Conservation (phyloP, 495 filamentous ascomycete species). For the Hypoxylon fragiforme region DNA sequence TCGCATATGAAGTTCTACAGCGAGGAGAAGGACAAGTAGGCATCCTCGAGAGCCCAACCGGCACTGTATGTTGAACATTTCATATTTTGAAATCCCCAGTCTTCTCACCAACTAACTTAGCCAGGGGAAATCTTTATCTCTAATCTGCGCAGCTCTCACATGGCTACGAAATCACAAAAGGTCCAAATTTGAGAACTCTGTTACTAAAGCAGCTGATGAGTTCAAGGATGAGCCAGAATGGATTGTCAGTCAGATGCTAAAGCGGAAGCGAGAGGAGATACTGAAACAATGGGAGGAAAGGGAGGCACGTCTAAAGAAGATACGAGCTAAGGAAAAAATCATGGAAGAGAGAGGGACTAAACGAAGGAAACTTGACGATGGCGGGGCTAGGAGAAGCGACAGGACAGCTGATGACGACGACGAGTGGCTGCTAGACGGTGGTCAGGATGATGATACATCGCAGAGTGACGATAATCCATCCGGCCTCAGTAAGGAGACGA, state of each 20-base stretch:
- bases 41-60: conserved; percentile 93
- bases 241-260: conserved; percentile 76
- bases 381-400: conserved; percentile 31
- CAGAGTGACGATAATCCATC: conserved; percentile 32
- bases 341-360: conserved; percentile 53
- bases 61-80: conserved; percentile 51
- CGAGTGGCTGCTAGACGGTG: conserved; percentile 77
- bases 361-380: conserved; percentile 40
- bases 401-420: conserved; percentile 61
- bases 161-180: conserved; percentile 90
- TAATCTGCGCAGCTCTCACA: conserved; percentile 90
- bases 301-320: conserved; percentile 67
- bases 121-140: conserved; percentile 93
- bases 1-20: conserved; percentile 81
- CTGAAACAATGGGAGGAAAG: conserved; percentile 67
- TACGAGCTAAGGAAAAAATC: conserved; percentile 69
- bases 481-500: conserved; percentile 63
- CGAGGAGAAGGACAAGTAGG: conserved; percentile 75
- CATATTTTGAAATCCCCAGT: not conserved
- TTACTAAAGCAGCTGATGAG: conserved; percentile 35
- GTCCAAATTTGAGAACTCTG: conserved; percentile 58
- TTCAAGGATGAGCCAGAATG: conserved; percentile 84
- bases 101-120: conserved; percentile 10
- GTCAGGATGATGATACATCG: conserved; percentile 68
- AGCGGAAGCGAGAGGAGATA: conserved; percentile 67